A percentile compares a stretch with the other conserved stretches of the same genome.
Conservation (phyloP, 805 yeast genomes). For the Torulaspora microellipsoides region DNA sequence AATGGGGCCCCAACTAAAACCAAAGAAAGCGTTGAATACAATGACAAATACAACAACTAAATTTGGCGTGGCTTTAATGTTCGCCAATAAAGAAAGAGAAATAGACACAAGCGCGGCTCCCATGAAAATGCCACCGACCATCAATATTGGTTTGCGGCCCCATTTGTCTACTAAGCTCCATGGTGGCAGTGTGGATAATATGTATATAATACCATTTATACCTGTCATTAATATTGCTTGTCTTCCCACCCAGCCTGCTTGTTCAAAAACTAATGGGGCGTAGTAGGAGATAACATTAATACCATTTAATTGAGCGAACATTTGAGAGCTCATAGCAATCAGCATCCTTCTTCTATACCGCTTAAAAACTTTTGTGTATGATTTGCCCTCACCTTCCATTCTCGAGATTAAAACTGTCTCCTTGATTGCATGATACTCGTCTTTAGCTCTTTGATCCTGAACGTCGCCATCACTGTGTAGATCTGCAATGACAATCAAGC, state of each 20-base stretch:
- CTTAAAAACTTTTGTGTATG: constrained; percentile 70
- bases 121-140: constrained; percentile 79
- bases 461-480: constrained; percentile 75
- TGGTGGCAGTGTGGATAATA: constrained; percentile 72
- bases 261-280: constrained; percentile 90
- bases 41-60: constrained; percentile 74
- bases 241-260: constrained; percentile 91
- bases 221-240: constrained; percentile 91
- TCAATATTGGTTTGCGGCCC: constrained; percentile 85
- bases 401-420: constrained; percentile 72
- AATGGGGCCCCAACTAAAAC: constrained; percentile 91
- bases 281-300: constrained; percentile 89
- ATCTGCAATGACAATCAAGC: constrained; percentile 78
- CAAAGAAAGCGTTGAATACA: constrained; percentile 77
- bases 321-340: constrained; percentile 85
- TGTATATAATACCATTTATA: constrained; percentile 57
- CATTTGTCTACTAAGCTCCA: constrained; percentile 87
- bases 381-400: constrained; percentile 68
- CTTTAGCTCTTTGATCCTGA: constrained; percentile 60
- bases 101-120: constrained; percentile 62
- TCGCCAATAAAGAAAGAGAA: constrained; percentile 53
- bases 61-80: constrained; percentile 53
- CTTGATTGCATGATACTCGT: constrained; percentile 75
- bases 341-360: constrained; percentile 72
- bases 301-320: constrained; percentile 92